A percentile compares a stretch with the other conserved stretches of the same genome.
Evolutionary conservation across 495 filamentous ascomycete species (phyloP).

Genomic region (Penicillium fimorum): DNA sequence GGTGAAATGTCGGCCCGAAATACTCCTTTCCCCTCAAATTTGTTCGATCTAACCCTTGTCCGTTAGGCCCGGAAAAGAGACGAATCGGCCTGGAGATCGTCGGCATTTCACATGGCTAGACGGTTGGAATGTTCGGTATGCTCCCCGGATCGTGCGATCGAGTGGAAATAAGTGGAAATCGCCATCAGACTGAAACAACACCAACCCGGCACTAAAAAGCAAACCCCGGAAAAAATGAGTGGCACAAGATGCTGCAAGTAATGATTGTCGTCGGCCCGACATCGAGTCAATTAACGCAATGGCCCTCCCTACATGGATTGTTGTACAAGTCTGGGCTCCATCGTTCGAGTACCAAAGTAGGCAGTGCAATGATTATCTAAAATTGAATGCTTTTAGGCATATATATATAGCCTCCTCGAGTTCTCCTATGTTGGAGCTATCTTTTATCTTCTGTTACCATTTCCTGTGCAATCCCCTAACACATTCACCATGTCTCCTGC

Average conservation of each 20-base stretch:
- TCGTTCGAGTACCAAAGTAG: neutral
- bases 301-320: neutral
- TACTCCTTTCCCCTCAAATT: neutral
- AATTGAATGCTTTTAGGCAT: neutral
- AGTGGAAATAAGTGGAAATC: neutral
- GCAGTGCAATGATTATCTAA: conserved; percentile 1
- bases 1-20: conserved; percentile 8
- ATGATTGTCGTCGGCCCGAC: conserved; percentile 10
- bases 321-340: conserved; percentile 3
- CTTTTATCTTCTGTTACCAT: neutral
- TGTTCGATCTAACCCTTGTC: neutral
- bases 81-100: neutral
- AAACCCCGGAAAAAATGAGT: neutral
- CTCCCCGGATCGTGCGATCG: neutral
- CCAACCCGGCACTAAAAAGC: neutral
- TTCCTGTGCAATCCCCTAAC: neutral
- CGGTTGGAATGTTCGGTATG: neutral
- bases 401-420: conserved; percentile 2
- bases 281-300: conserved; percentile 2
- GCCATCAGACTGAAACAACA: neutral
- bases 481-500: conserved; percentile 7
- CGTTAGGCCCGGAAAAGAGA: neutral
- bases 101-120: neutral
- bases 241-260: neutral
- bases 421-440: neutral